A percentile compares a stretch with the other conserved stretches of the same genome.
Conservation (phyloP, 1,284 basidiomycete species). For the Cutaneotrichosporon sp. region DNA sequence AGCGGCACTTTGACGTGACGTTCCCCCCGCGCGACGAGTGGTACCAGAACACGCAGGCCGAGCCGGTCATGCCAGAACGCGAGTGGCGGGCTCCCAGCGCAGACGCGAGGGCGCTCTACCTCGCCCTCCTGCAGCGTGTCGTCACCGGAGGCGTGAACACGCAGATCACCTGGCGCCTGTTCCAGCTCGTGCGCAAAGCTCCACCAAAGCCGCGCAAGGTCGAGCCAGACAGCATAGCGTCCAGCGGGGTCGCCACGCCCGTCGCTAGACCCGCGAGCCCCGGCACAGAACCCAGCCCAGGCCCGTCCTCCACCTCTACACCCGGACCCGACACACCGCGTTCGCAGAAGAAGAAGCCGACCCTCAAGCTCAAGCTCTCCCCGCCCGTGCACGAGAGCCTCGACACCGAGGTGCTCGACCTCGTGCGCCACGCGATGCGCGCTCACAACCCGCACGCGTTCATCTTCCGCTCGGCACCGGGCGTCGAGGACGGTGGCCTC, state of each 20-base stretch:
- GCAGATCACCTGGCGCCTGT: conserved; percentile 43
- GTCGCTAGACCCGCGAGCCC: not conserved
- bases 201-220: conserved; percentile 15
- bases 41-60: conserved; percentile 26
- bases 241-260: conserved; percentile 5
- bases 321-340: not conserved
- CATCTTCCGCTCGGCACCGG: conserved; percentile 35
- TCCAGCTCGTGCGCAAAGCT: conserved; percentile 38
- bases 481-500: conserved; percentile 38
- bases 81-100: conserved; percentile 31
- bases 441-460: conserved; percentile 46
- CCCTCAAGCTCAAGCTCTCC: conserved; percentile 11
- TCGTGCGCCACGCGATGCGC: conserved; percentile 45
- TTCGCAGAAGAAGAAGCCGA: conserved; percentile 5
- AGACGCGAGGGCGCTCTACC: conserved; percentile 32
- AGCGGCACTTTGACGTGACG: conserved; percentile 39
- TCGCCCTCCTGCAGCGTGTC: conserved; percentile 36
- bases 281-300: too few species aligned
- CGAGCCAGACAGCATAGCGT: conserved; percentile 5
- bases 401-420: conserved; percentile 44
- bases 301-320: not conserved
- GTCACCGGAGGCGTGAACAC: conserved; percentile 44
- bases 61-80: conserved; percentile 14
- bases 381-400: conserved; percentile 25
- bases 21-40: conserved; percentile 43